These are phyloP conservation scores for Prunus dulcis DNA, from an alignment of 306 rosid species.

Conservation along the genomic window DNA sequence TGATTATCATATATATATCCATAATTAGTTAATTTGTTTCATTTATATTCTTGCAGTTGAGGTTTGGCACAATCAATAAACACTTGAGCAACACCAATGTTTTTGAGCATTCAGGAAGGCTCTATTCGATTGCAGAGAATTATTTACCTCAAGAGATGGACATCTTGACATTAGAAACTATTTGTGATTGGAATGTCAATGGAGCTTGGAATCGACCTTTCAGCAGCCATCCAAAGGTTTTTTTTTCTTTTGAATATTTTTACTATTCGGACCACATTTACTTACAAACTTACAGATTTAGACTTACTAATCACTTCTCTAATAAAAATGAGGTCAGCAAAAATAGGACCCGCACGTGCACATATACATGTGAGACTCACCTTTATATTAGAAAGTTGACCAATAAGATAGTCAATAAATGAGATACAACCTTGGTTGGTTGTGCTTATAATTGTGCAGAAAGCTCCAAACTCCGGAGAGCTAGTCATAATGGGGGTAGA, in stretches of 20 bases:
- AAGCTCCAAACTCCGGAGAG: constrained; percentile 54
- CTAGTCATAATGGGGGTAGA: constrained; percentile 50
- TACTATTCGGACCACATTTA: too few species aligned
- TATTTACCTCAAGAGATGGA: constrained; percentile 65
- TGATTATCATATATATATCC: too few species aligned
- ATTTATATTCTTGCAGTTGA: constrained; percentile 27
- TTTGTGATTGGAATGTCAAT: constrained; percentile 47
- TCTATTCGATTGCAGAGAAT: constrained; percentile 53
- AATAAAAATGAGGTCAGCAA: too few species aligned
- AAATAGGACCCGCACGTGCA: too few species aligned
- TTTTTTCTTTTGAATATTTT: neutral
- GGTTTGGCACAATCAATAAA: constrained; percentile 59
- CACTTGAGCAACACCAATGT: constrained; percentile 60
- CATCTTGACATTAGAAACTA: constrained; percentile 35
- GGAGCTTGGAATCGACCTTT: constrained; percentile 65
- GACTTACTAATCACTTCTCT: too few species aligned
- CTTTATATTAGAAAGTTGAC: too few species aligned
- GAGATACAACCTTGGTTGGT: neutral
- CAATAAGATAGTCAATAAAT: too few species aligned
- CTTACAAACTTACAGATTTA: too few species aligned
- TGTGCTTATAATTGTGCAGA: constrained; percentile 26
- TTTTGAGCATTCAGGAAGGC: constrained; percentile 58
- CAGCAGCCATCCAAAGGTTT: constrained; percentile 68
- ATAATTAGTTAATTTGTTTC: neutral
- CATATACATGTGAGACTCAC: too few species aligned